phyloP scores from a whole-genome alignment of 2,329 filamentous ascomycete species.

The Diaporthe sp. region DNA sequence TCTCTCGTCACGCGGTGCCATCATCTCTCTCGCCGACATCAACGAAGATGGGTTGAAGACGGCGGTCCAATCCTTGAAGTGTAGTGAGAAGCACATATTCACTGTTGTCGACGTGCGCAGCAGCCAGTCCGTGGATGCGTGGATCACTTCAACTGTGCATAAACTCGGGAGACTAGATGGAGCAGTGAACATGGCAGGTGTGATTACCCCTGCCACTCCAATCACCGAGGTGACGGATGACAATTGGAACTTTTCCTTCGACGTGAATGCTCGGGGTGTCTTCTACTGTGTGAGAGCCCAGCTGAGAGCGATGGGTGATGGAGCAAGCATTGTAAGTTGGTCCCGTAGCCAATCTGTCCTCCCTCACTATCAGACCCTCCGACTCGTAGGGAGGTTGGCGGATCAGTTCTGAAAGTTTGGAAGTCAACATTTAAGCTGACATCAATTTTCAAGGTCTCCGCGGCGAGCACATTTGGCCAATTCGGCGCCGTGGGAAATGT shows the following conservation, averaged over 20 bases:
- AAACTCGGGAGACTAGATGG: conserved; percentile 9
- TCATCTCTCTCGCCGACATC: conserved; percentile 7
- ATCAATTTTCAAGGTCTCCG: neutral
- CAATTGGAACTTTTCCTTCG: neutral
- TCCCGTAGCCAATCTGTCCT: no score
- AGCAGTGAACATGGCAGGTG: conserved; percentile 8
- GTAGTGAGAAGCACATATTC: neutral
- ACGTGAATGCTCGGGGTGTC: neutral
- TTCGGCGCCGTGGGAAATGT: conserved; percentile 8
- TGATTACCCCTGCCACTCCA: conserved; percentile 1
- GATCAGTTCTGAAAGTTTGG: no score
- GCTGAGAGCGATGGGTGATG: conserved; percentile 3
- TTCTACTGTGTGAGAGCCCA: conserved; percentile 6
- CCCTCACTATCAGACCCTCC: no score
- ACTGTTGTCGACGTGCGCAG: conserved; percentile 9
- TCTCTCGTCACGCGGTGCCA: neutral
- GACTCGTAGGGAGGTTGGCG: no score
- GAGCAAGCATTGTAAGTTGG: neutral
- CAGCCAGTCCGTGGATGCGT: conserved; percentile 3
- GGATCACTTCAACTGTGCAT: neutral
- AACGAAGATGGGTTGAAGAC: neutral
- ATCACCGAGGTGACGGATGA: conserved; percentile 1
- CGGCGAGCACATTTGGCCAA: conserved; percentile 20
- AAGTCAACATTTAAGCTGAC: neutral
- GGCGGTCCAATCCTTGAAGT: neutral